Evolutionary conservation across 345 rosid genomes (phyloP), one percentile per base, ranked within the genome.

Genomic region (Brassica incana): DNA sequence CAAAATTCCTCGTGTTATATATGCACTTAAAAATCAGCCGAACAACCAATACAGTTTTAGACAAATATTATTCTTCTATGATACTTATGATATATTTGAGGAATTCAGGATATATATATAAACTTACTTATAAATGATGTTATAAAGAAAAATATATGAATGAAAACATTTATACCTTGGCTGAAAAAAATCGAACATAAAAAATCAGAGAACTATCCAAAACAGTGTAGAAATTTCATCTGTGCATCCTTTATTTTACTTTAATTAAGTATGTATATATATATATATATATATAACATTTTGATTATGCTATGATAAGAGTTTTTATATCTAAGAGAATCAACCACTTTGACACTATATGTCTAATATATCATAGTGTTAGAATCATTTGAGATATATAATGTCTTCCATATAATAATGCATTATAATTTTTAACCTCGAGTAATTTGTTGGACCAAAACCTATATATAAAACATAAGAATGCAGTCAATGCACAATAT

Each of bases 1-100:
- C 83, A 80, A 80, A 33, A 59, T 15, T 75, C 83, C 79, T 70
- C 83, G 83, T 80, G 76, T 80, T 75, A 74, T 75, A 69, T 52
- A 75, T 80, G 79, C 80, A 70, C 69, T 59, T 71, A 5, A 27
- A 38, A 63, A 58, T 50, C 60, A 68, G 14, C 6, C 72, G 62
- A 64, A 64, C 73, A 64, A 35, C 73, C 63, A 36, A 48, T 50
- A 36, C 7, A 63, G 38, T 76, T 14, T 25, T 15, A 75, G 4
- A 56, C 40, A 15, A 23, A 27, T 40, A 66, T 25, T 54, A 23
- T 65, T 23, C 40, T 16, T 40, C 40, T 69, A 3, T 69, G 25
- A 69, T 12, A 52, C 20, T 6, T 33, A 23, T 36, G 5, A 71
- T 3, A 12, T 27, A 25, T 40, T 23, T 15, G 59, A 73, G 29